Conservation (phyloP, 768 basidiomycete species). For the Paxillus rubicundulus region DNA sequence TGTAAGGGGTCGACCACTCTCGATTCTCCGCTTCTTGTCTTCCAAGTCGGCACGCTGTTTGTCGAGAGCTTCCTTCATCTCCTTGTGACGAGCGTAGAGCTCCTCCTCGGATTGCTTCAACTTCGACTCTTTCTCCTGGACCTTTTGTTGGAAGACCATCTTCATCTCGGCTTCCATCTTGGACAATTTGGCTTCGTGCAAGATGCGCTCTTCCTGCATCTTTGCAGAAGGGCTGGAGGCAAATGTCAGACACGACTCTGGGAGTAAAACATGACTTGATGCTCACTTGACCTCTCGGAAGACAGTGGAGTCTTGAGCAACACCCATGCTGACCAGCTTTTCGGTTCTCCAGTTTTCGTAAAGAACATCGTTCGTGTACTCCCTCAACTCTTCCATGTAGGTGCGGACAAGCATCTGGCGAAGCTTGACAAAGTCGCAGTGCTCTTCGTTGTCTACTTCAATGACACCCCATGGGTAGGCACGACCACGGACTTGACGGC, state of each 20-base stretch:
- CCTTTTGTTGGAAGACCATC: slow-evolving; percentile 99
- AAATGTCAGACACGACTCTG: slow-evolving; percentile 13
- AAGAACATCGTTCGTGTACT: slow-evolving; percentile 92
- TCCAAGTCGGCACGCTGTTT: slow-evolving; percentile 94
- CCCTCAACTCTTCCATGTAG: slow-evolving; percentile 98
- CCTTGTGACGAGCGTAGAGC: slow-evolving; percentile 95
- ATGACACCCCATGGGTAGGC: slow-evolving; percentile 98
- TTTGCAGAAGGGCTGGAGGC: slow-evolving; percentile 83
- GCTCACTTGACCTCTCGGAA: slow-evolving; percentile 99
- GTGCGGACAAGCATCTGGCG: slow-evolving; percentile 99
- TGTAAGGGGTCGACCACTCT: slow-evolving; percentile 91
- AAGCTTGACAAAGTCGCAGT: slow-evolving; percentile 99
- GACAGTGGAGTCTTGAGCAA: slow-evolving; percentile 93
- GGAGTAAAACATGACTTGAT: not conserved
- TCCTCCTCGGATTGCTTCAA: slow-evolving; percentile 99
- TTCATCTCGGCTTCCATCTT: slow-evolving; percentile 99
- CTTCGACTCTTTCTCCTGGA: slow-evolving; percentile 98
- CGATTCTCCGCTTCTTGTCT: slow-evolving; percentile 96
- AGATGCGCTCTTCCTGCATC: slow-evolving; percentile 91
- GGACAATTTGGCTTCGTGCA: slow-evolving; percentile 95
- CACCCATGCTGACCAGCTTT: slow-evolving; percentile 95
- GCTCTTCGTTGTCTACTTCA: slow-evolving; percentile 98
- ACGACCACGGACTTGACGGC: slow-evolving; percentile 91
- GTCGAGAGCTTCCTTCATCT: slow-evolving; percentile 99
- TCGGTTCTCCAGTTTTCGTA: slow-evolving; percentile 99